Base-by-base conservation (phyloP, 306 rosid species). In the Cicer pinnatifidum region DNA sequence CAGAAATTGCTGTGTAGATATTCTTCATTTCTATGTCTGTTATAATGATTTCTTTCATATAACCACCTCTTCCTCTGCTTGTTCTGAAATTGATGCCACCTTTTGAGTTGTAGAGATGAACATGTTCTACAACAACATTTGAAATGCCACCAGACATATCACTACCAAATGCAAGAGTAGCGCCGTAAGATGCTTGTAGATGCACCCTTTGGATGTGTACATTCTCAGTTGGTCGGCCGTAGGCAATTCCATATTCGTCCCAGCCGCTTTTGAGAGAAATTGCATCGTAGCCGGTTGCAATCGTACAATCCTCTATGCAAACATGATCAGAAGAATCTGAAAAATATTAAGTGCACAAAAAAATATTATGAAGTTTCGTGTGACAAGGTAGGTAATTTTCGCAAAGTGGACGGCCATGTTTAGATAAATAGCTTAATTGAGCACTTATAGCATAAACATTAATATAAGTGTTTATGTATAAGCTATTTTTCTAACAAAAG, bases 121-220 rank as follows among this genome's bases (percentile, higher is more conserved):
- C 87, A 75, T 89, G 86, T 82, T 91, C 91, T 78, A 88, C 97
- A 19, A 76, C 69, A 76, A 89, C 88, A 53, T 83, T 67, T 33
- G 98, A 88, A 73, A 93, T 93, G 79, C 98, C 97, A 77, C 98
- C 97, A 9, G 98, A 91, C 98, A 93, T 93, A 73, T 93, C 92
- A 75, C 97, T 93, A 45, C 98, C 98, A 67, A 93, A 89, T 75
- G 97, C 96, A 70, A 93, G 46, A 67, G 90, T 60, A 54, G 98
- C 85, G 47, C 97, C 97, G 5, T 88, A 83, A 72, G 81, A 75
- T 33, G 98, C 85, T 77, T 81, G 88, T 48, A 94, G 88, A 79
- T 85, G 77, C 72, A 91, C 88, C 66, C 87, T 79, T 77, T 94
- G 80, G 75, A 93, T 85, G 84, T 93, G 98, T 6, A 93, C 88